Evolutionary conservation across 1,284 basidiomycete genomes (phyloP).

Genomic region (Pseudozyma flocculosa): DNA sequence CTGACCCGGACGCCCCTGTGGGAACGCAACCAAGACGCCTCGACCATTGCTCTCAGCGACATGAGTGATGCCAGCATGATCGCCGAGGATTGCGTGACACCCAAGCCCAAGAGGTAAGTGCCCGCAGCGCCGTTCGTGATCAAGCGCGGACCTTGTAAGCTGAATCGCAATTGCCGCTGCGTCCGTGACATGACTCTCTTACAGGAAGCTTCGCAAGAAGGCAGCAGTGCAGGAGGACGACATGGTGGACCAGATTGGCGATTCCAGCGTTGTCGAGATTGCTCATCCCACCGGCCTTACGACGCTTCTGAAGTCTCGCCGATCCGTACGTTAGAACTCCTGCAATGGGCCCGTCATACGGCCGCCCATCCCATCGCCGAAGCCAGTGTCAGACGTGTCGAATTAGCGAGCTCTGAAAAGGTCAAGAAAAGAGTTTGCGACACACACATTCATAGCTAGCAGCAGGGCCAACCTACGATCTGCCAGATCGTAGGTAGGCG

Average conservation of each 20-base stretch:
- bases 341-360: too few species aligned
- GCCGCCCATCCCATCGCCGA: too few species aligned
- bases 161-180: too few species aligned
- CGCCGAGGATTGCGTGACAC: slow-evolving; percentile 10
- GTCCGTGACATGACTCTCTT: background rate
- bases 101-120: slow-evolving; percentile 29
- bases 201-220: slow-evolving; percentile 36
- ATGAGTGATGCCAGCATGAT: slow-evolving; percentile 32
- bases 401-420: too few species aligned
- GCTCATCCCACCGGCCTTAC: background rate
- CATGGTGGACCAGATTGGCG: slow-evolving; percentile 36
- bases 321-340: too few species aligned
- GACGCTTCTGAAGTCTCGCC: too few species aligned
- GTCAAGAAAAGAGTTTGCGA: too few species aligned
- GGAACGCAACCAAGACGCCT: background rate
- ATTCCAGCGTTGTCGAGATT: slow-evolving; percentile 24
- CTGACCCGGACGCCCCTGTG: background rate
- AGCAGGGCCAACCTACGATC: too few species aligned
- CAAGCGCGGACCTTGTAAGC: background rate
- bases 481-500: too few species aligned
- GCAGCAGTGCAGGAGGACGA: slow-evolving; percentile 40
- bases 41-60: slow-evolving; percentile 17
- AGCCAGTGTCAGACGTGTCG: too few species aligned
- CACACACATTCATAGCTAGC: too few species aligned
- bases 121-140: background rate